Conservation (phyloP, 2,329 filamentous ascomycete genomes). For the Cladosporium sp. region DNA sequence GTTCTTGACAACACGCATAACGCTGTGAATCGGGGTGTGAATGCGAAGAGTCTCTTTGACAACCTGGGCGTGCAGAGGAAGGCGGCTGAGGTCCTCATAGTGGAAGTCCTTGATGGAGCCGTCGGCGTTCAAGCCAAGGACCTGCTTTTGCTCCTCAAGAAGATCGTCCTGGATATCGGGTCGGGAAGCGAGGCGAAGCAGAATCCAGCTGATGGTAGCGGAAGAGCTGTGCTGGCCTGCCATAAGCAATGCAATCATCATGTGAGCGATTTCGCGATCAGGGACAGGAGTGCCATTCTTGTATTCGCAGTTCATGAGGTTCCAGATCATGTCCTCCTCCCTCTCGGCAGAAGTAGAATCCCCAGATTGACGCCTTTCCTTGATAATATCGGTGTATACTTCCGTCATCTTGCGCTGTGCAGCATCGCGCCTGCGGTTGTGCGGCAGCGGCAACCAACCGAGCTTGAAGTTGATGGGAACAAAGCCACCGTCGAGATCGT, state of each 20-base stretch:
- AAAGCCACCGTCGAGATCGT: constrained; percentile 87
- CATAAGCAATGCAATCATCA: constrained; percentile 93
- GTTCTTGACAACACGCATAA: constrained; percentile 85
- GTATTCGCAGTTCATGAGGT: constrained; percentile 79
- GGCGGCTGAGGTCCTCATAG: constrained; percentile 71
- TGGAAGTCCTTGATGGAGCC: constrained; percentile 60
- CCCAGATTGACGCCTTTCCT: constrained; percentile 57
- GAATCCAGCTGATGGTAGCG: constrained; percentile 78
- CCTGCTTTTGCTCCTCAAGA: constrained; percentile 71
- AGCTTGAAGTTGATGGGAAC: constrained; percentile 85
- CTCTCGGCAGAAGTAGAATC: constrained; percentile 35
- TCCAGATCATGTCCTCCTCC: constrained; percentile 77
- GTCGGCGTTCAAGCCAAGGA: constrained; percentile 60
- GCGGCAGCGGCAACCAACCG: constrained; percentile 82
- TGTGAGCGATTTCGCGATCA: constrained; percentile 80
- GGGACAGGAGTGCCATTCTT: constrained; percentile 76
- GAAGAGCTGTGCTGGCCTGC: constrained; percentile 86
- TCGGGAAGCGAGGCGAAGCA: constrained; percentile 71
- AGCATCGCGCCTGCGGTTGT: constrained; percentile 74
- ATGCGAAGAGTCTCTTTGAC: constrained; percentile 89
- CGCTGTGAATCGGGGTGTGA: constrained; percentile 90
- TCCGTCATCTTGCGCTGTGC: constrained; percentile 77
- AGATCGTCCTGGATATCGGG: constrained; percentile 76
- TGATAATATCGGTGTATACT: constrained; percentile 77
- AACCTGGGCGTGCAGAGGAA: constrained; percentile 77